Evolutionary conservation across 2,329 filamentous ascomycete species (phyloP), one percentile per base, ranked within the genome.

Genomic region (Colletotrichum lupini): DNA sequence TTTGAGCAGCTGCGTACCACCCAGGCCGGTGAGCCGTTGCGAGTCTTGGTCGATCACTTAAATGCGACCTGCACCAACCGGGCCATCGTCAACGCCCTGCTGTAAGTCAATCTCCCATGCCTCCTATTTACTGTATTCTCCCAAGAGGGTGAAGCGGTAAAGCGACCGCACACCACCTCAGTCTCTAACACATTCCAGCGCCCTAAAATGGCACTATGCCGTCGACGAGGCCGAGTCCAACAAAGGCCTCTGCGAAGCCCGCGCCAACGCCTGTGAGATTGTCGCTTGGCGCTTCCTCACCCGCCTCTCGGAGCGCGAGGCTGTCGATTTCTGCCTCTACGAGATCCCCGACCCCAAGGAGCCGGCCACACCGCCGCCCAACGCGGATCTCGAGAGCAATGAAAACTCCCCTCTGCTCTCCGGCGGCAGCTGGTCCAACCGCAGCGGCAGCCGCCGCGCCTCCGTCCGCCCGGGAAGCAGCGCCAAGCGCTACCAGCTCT

Each of bases 251-350:
- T 90, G 91, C 70, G 89, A 93, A 70, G 89, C 92, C 16, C 88
- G 93, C 67, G 92, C 92, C 24, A 90, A 91, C 78, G 93, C 92
- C 32, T 95, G 93, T 79, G 94, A 96, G 83, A 93, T 95, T 74
- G 92, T 95, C 16, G 94, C 94, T 49, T 95, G 93, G 92, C 89
- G 93, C 52, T 94, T 95, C 77, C 85, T 95, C 46, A 91, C 90
- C 19, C 90, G 90, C 67, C 84, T 95, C 37, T 92, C 92, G 1
- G 92, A 95, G 79, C 86, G 90, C 28, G 93, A 95, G 77, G 91
- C 91, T 9, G 92, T 96, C 30, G 91, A 94, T 68, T 94, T 88
- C 77, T 92, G 94, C 68, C 88, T 95, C 42, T 92, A 92, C 76
- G 93, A 95, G 80, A 89, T 95, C 57, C 91, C 92, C 2, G 84